Conservation (phyloP, 805 yeast genomes). For the Saturnispora mendoncae region DNA sequence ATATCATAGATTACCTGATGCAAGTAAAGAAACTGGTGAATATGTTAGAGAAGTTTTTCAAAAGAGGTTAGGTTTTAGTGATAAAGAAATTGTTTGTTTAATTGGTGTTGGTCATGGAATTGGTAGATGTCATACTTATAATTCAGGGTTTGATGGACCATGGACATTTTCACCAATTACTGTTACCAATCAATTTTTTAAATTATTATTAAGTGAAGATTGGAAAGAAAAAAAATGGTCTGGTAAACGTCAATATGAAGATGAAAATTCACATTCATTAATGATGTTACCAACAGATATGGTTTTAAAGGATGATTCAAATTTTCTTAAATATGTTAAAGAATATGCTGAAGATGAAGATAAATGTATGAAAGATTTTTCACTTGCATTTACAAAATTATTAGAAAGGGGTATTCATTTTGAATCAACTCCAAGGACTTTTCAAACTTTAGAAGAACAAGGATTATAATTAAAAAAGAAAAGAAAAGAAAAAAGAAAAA, state of each 20-base stretch:
- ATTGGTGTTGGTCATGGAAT: conserved; percentile 40
- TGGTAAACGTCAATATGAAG: conserved; percentile 57
- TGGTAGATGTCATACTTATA: conserved; percentile 41
- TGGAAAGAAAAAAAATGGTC: conserved; percentile 56
- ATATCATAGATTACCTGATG: conserved; percentile 45
- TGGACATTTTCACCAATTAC: conserved; percentile 79
- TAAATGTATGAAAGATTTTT: conserved; percentile 41
- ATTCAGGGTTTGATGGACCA: conserved; percentile 79
- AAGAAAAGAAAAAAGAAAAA: background rate
- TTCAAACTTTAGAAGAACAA: conserved; percentile 68
- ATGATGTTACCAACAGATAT: conserved; percentile 59
- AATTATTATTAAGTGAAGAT: conserved; percentile 40
- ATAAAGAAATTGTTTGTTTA: conserved; percentile 38
- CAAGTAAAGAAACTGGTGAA: conserved; percentile 33
- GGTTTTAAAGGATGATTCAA: conserved; percentile 39
- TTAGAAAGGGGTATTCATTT: conserved; percentile 70
- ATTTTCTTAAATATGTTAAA: conserved; percentile 38
- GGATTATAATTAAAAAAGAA: conserved; percentile 19
- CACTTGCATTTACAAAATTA: conserved; percentile 37
- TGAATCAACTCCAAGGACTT: conserved; percentile 34
- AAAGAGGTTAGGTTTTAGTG: conserved; percentile 38
- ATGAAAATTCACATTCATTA: conserved; percentile 42
- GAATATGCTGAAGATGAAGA: conserved; percentile 42
- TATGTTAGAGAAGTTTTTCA: conserved; percentile 38
- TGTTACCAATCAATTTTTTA: conserved; percentile 69